A percentile compares a stretch with the other conserved stretches of the same genome.
phyloP scores from a whole-genome alignment of 2,329 filamentous ascomycete genomes.

The Colletotrichum theobromicola region DNA sequence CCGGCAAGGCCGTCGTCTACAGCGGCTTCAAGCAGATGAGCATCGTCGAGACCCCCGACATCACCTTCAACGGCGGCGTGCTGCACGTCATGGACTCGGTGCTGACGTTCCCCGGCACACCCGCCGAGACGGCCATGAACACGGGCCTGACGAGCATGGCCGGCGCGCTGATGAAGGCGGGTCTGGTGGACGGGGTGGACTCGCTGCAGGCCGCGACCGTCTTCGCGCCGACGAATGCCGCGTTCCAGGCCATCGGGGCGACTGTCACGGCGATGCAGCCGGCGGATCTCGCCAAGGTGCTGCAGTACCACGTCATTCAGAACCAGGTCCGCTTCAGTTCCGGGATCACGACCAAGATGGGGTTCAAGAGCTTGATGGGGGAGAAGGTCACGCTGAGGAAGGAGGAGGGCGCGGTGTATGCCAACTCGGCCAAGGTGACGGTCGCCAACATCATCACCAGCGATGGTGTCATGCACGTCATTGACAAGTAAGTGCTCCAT shows the following conservation, averaged over 20 bases:
- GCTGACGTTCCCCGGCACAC: constrained; percentile 47
- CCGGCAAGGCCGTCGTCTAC: constrained; percentile 45
- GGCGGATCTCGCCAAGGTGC: constrained; percentile 54
- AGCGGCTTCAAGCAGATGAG: constrained; percentile 34
- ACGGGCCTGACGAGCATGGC: constrained; percentile 45
- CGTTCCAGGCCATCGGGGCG: constrained; percentile 62
- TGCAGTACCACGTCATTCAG: constrained; percentile 69
- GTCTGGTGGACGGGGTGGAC: constrained; percentile 45
- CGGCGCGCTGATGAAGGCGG: constrained; percentile 38
- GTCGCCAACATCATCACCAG: constrained; percentile 56
- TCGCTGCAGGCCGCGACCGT: constrained; percentile 50
- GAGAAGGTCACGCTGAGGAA: constrained; percentile 43
- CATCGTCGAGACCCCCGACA: constrained; percentile 46
- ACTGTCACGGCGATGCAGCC: constrained; percentile 50
- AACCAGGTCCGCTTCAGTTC: constrained; percentile 43
- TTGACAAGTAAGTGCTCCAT: constrained; percentile 53
- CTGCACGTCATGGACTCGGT: constrained; percentile 59
- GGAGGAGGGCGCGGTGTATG: constrained; percentile 47
- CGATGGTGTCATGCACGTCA: constrained; percentile 63
- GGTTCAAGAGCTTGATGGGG: constrained; percentile 30
- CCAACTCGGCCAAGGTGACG: constrained; percentile 58
- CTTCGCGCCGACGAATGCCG: constrained; percentile 66
- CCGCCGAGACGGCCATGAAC: constrained; percentile 56
- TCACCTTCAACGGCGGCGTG: constrained; percentile 52
- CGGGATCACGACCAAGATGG: constrained; percentile 17